Evolutionary conservation across 2,329 filamentous ascomycete species (phyloP), one percentile per base, ranked within the genome.

Genomic region (Sclerotinia borealis): DNA sequence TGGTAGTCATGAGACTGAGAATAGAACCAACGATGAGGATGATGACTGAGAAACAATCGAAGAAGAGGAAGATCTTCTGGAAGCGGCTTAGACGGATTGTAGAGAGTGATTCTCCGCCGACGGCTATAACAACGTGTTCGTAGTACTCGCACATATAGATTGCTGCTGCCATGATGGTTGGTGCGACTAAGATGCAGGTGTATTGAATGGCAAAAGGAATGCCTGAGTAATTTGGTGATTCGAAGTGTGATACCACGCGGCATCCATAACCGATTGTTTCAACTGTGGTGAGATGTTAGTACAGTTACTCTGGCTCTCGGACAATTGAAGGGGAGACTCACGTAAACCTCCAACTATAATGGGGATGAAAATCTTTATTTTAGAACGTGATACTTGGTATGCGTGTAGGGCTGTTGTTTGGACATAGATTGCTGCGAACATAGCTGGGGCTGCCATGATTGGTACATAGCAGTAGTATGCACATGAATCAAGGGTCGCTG

Each of bases 91-190:
- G 58, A 9, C 58, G 45, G 7, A 60, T 49, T 27, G 45, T 45
- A 5, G 58, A 60, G 7, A 31, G 45, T 31, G 22, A 19, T 49
- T 60, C 45, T 3, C 58, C 58, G 15, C 43, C 45, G 1, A 60
- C 45, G 2, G 31, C 58, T 31, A 31, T 49, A 31, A 60, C 45
- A 17, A 60, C 37, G 4, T 29, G 58, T 36, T 60, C 58, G 36
- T 60, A 60, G 43, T 60, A 50, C n/a, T n/a, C n/a, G n/a, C n/a
- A n/a, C 58, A 60, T 60, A 10, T 50, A 60, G 25, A 60, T 22
- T 37, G 45, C 41, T 41, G 58, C 58, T 31, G 45, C 41, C 45
- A 60, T 60, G 25, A 60, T 29, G 15, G 58, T 60, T 50, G 58
- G 58, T 11, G 58, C 34, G 17, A 49, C 45, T 8, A 60, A 25